Base-by-base conservation (phyloP, 169 alveolate genomes). In the Sarcocystis neurona region DNA sequence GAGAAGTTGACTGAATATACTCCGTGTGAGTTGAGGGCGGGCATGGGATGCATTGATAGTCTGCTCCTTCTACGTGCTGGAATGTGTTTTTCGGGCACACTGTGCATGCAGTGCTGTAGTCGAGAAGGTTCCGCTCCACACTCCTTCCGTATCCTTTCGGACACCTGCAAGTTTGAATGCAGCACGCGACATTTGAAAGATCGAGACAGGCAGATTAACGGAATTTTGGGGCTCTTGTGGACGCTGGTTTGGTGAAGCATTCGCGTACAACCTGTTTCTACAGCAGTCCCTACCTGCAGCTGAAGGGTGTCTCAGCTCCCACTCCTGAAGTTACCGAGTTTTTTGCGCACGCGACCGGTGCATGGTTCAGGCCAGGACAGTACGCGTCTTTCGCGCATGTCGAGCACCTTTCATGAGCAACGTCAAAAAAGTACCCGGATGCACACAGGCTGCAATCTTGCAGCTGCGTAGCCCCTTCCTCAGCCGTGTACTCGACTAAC, bases 11-110 rank as follows among this genome's bases (percentile, higher is more conserved):
- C 84, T 50, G 75, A 1, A 88, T 48, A 43, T 87, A 30, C 48
- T 87, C 60, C 1, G 91, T 87, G 84, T 78, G 58, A 27, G 91
- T 75, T 47, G 58, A 75, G 18, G 91, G 44, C 0, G 91, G 91
- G 34, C 91, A 87, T 3, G 91, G 91, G 37, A 87, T 32, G 74
- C 91, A 87, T 58, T 56, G 88, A n/a, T 56, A 32, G 30, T 47
- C 85, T 18, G 77, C 46, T 20, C 91, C 91, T n/a, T 87, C 91
- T 46, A 87, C 27, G 74, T 87, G 91, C 88, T 87, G 91, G 91
- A 87, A 87, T 58, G 70, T 75, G 74, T 87, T 87, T 48, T 56
- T 75, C 75, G 91, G 91, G 50, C 91, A 87, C 30, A 53, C 88
- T 32, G 10, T 53, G 58, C 91, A 87, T 1, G 72, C 30, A 47